Evolutionary conservation across 345 rosid genomes (phyloP).

Genomic region (Eucalyptus marginata): DNA sequence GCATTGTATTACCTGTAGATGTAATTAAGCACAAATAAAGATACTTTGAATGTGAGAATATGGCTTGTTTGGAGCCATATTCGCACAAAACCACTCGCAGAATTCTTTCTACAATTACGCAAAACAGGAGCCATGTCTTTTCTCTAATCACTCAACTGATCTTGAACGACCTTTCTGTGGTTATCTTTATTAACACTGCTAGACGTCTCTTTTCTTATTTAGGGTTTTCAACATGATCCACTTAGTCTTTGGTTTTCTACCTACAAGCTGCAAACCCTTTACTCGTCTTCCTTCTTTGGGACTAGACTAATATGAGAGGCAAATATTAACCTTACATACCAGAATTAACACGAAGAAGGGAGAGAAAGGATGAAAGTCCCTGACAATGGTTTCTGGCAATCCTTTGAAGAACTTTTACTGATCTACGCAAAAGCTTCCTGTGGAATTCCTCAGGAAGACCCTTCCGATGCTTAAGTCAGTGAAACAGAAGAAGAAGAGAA

Average conservation of each 20-base stretch:
- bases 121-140: not conserved
- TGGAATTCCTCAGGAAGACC: not conserved
- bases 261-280: not conserved
- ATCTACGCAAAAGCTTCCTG: not conserved
- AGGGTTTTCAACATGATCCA: not conserved
- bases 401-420: not conserved
- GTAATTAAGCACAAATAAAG: not conserved
- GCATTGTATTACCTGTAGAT: not conserved
- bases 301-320: not conserved
- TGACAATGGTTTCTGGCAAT: not conserved
- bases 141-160: not conserved
- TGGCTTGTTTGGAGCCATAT: not conserved
- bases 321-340: not conserved
- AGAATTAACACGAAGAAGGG: not conserved
- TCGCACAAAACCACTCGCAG: not conserved
- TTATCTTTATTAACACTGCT: not conserved
- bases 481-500: not conserved
- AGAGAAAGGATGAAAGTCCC: not conserved
- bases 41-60: not conserved
- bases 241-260: not conserved
- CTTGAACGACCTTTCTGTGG: not conserved
- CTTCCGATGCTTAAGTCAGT: not conserved
- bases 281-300: not conserved
- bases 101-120: not conserved
- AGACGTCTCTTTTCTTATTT: not conserved